Conservation (phyloP, 164 flowering plant genomes). For the Euptelea pleiosperma region DNA sequence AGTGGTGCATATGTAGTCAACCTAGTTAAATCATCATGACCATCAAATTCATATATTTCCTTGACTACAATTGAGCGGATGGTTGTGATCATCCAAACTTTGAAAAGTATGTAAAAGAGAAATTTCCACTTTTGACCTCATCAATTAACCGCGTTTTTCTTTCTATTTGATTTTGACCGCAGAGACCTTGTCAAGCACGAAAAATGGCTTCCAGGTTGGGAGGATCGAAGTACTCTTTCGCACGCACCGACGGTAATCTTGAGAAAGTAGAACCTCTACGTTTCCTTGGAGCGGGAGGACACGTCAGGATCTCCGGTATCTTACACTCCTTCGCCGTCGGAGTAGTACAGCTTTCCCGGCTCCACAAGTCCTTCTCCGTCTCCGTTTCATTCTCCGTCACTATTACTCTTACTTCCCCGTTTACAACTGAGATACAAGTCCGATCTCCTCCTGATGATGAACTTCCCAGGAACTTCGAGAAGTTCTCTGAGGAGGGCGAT, state of each 20-base stretch:
- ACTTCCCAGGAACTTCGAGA: constrained; percentile 4
- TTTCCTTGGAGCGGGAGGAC: constrained; percentile 24
- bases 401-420: no score
- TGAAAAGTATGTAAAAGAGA: no score
- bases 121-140: no score
- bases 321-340: constrained; percentile 14
- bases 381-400: not conserved
- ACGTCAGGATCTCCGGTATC: constrained; percentile 19
- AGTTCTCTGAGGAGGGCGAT: not conserved
- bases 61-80: no score
- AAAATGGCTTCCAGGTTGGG: constrained; percentile 13
- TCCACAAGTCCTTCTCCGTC: not conserved
- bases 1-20: no score
- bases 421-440: no score
- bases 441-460: not conserved
- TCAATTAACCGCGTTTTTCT: no score
- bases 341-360: constrained; percentile 9
- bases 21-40: no score
- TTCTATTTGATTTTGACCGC: no score
- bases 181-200: not conserved
- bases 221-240: constrained; percentile 8
- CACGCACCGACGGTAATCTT: not conserved
- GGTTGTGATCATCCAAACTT: no score
- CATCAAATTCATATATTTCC: no score
- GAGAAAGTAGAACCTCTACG: not conserved